Percentiles rank a stretch among this genome's conserved stretches.
phyloP scores from a whole-genome alignment of 2,329 filamentous ascomycete genomes.

The Colletotrichum navitas region DNA sequence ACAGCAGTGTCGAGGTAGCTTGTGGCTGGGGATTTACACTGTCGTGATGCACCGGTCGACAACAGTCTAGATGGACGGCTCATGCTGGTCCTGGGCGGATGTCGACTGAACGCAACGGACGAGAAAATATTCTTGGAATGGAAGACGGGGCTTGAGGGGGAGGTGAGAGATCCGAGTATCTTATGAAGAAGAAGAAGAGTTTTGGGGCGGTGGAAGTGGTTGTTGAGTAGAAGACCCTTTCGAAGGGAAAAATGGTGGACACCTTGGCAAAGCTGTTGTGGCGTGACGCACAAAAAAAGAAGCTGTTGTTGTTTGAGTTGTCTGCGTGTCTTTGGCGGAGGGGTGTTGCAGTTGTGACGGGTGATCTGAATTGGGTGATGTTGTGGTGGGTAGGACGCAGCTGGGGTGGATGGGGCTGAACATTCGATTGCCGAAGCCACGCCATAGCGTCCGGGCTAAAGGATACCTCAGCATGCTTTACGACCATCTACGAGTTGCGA shows the following conservation, averaged over 20 bases:
- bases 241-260: conserved; percentile 41
- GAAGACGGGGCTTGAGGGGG: conserved; percentile 26
- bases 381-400: neutral
- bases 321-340: conserved; percentile 29
- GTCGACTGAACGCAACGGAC: conserved; percentile 9
- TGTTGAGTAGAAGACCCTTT: conserved; percentile 42
- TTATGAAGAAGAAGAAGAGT: conserved; percentile 41
- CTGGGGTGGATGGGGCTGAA: neutral
- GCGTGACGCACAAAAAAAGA: conserved; percentile 43
- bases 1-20: conserved; percentile 13
- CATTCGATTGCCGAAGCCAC: neutral
- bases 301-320: conserved; percentile 36
- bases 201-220: conserved; percentile 44
- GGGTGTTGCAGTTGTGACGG: conserved; percentile 39
- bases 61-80: neutral
- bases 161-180: conserved; percentile 41
- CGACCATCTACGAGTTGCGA: neutral
- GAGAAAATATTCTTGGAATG: conserved; percentile 28
- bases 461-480: neutral
- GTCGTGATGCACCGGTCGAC: conserved; percentile 3
- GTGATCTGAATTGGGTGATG: conserved; percentile 32
- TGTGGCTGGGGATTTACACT: conserved; percentile 24
- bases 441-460: neutral
- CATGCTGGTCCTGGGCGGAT: neutral
- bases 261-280: conserved; percentile 42